Evolutionary conservation across 805 yeast genomes (phyloP), one percentile per base, ranked within the genome.

Genomic region (Saturnispora halmiae): DNA sequence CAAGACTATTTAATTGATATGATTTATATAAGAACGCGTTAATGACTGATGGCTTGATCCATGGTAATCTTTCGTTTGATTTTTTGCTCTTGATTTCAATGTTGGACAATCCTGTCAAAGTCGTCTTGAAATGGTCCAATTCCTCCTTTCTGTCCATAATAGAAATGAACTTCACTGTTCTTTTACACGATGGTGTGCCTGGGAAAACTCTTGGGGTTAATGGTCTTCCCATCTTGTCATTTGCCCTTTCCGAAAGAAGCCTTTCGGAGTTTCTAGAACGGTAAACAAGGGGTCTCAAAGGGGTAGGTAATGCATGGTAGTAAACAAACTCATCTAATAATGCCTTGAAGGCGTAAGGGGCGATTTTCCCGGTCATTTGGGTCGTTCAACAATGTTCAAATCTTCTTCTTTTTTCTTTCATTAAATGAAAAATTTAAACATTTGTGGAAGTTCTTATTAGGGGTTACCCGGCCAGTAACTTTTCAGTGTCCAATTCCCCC

Each of bases 241-340:
- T 45, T 9, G 51, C 50, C 32, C 55, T 47, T 34, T 48, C 30
- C 7, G 58, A 45, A 6, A 41, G 38, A 27, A 54, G 34, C 3
- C 15, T 25, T 19, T 50, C 52, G 2, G 54, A 50, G 40, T 54
- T 53, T 22, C 47, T 51, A 11, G 42, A 33, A 35, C 57, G 51
- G 33, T 54, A 58, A 10, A 56, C 56, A 15, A 51, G 37, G 2
- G 53, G 51, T 29, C 42, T 50, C 47, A 52, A 46, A 29, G 46
- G 49, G 16, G 51, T 48, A 2, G 53, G 47, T 10, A 57, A 30
- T 8, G 55, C 37, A 18, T 48, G 44, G 44, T 38, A 53, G 36
- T 58, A 52, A 15, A 51, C 44, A 28, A 48, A 59, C n/a, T 54
- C 58, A 38, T 59, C 63, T 18, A 59, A 47, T 29, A 53, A 53